Percentiles rank a stretch among this genome's conserved stretches.
phyloP scores from a whole-genome alignment of 768 basidiomycete species.

The Clathrus columnatus region DNA sequence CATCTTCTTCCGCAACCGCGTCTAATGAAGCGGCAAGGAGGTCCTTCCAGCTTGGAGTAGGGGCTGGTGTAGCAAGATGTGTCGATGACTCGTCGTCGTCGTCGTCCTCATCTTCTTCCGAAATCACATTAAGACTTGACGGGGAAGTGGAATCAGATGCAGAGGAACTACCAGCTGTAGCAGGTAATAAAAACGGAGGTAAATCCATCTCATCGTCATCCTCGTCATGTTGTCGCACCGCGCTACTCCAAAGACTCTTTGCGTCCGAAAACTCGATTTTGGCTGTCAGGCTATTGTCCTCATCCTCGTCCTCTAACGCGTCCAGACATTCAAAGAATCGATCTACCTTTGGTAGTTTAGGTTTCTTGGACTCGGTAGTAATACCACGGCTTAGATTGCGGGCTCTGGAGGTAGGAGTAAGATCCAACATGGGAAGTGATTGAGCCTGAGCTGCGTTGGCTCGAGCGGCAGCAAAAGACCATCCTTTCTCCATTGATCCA shows the following conservation, averaged over 20 bases:
- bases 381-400: no score
- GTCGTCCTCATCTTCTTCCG: conserved; percentile 36
- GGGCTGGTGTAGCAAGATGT: neutral
- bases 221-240: conserved; percentile 34
- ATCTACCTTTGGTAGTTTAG: conserved; percentile 64
- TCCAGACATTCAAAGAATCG: conserved; percentile 68
- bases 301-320: conserved; percentile 37
- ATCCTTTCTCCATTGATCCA: conserved; percentile 52
- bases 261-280: conserved; percentile 40
- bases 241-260: conserved; percentile 51
- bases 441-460: conserved; percentile 14
- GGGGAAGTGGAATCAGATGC: neutral
- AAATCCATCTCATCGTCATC: conserved; percentile 43
- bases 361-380: neutral
- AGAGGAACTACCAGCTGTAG: conserved; percentile 22
- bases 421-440: neutral
- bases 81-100: conserved; percentile 16
- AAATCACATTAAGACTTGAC: conserved; percentile 14
- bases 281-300: conserved; percentile 28
- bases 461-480: conserved; percentile 43
- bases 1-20: conserved; percentile 16
- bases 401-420: conserved; percentile 12
- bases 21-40: conserved; percentile 9
- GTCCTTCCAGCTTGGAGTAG: conserved; percentile 6
- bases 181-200: conserved; percentile 42